Base-by-base conservation (phyloP, 1,139 yeast species). In the Yamadazyma jaroonii region DNA sequence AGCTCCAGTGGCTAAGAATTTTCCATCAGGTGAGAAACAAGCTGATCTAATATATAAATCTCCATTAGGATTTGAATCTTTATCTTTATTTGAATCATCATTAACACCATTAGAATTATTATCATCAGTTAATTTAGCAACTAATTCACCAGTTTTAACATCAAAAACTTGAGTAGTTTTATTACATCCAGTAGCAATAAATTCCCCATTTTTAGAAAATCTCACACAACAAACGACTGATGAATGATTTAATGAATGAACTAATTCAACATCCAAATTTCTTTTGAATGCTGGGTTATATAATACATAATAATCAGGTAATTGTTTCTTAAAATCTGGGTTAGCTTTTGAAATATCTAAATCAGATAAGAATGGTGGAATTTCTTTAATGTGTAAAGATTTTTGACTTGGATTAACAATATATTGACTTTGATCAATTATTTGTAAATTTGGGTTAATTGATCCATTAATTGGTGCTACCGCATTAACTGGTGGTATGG, bases 201-300 rank as follows among this genome's bases (percentile, higher is more conserved):
- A 87, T 63, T 87, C 86, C 46, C 97, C 97, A 61, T 89, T 96
- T 50, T 82, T 82, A 46, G 92, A 84, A 68, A 92, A 92, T 46
- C 95, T 75, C 40, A 92, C 97, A 64, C 98, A 92, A 67, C 98
- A 92, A 39, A 90, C 97, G 32, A 90, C 97, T 2, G 95, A 85
- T 14, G 89, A 78, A 65, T 92, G 97, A 57, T 87, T 95, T 52
- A 90, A 75, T 9, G 96, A 84, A 57, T 87, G 95, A 50, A 90
- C 86, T 50, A 90, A 72, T 36, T 89, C 95, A 37, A 90, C 92
- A 56, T 90, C 97, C 46, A 88, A 76, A 49, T 66, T 73, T 40
- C 68, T 70, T 46, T 59, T 59, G 49, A 88, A 80, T 14, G 90
- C 88, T 29, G 96, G 97, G 64, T 90, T 92, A 70, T 86, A 90